Conservation (phyloP, 805 yeast species). For the Priceomyces haplophilus region DNA sequence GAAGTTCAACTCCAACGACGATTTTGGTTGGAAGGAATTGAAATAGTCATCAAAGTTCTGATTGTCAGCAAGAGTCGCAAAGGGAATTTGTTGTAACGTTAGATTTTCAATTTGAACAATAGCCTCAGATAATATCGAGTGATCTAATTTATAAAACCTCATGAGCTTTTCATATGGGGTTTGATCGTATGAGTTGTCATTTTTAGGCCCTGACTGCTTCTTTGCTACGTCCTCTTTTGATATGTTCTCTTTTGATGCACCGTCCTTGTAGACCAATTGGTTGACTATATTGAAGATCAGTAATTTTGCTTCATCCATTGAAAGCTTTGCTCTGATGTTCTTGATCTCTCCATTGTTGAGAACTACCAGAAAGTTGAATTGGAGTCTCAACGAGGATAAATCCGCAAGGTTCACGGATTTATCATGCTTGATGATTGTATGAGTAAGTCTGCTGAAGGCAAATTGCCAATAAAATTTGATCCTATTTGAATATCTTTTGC, state of each 20-base stretch:
- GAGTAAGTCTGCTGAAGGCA: conserved; percentile 2
- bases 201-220: not conserved
- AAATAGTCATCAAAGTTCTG: conserved; percentile 22
- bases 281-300: conserved; percentile 21
- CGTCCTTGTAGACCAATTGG: conserved; percentile 7
- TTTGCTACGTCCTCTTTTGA: not conserved
- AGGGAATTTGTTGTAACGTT: conserved; percentile 27
- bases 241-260: too few species aligned
- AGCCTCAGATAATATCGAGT: conserved; percentile 21
- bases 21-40: conserved; percentile 14
- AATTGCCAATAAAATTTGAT: conserved; percentile 16
- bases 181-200: not conserved
- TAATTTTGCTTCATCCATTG: conserved; percentile 21
- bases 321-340: conserved; percentile 16
- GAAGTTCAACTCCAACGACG: conserved; percentile 21
- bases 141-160: conserved; percentile 18
- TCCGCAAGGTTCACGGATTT: conserved; percentile 7
- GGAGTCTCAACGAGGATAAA: conserved; percentile 12
- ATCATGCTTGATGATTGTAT: not conserved
- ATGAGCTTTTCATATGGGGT: conserved; percentile 9
- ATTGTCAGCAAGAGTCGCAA: conserved; percentile 22
- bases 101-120: conserved; percentile 27
- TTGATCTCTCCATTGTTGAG: conserved; percentile 17
- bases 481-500: conserved; percentile 13
- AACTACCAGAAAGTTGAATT: conserved; percentile 14